Conservation (phyloP, 441 rosid genomes). For the Pelargonium citronellum region DNA sequence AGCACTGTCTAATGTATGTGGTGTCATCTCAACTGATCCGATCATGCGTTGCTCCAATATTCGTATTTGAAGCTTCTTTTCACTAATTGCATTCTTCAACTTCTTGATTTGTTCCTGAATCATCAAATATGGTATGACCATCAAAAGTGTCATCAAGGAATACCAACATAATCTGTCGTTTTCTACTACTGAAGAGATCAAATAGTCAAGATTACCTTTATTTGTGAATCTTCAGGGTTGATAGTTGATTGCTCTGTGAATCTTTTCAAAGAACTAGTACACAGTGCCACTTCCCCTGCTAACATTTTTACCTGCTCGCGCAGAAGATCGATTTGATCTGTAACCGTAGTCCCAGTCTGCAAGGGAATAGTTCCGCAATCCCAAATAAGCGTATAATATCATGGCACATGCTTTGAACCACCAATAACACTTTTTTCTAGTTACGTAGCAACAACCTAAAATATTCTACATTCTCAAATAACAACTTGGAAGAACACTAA, state of each 20-base stretch:
- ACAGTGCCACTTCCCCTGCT: conserved; percentile 87
- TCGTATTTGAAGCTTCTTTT: conserved; percentile 70
- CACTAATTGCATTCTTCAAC: conserved; percentile 70
- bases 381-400: conserved; percentile 24
- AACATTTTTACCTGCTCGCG: conserved; percentile 85
- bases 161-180: conserved; percentile 18
- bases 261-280: conserved; percentile 71
- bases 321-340: conserved; percentile 94
- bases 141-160: conserved; percentile 17
- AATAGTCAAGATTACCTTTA: conserved; percentile 41
- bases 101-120: conserved; percentile 65
- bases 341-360: conserved; percentile 61
- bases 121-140: conserved; percentile 24
- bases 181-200: conserved; percentile 17
- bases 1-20: conserved; percentile 36
- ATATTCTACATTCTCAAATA: background rate
- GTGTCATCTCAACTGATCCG: conserved; percentile 51
- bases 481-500: background rate
- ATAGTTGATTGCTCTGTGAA: conserved; percentile 59
- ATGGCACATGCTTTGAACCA: conserved; percentile 10
- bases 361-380: conserved; percentile 25
- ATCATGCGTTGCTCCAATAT: conserved; percentile 71
- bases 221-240: conserved; percentile 56
- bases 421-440: background rate
- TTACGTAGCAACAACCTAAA: background rate